phyloP scores from a whole-genome alignment of 352 stramenopile species.

The Pythium vanterpoolii region DNA sequence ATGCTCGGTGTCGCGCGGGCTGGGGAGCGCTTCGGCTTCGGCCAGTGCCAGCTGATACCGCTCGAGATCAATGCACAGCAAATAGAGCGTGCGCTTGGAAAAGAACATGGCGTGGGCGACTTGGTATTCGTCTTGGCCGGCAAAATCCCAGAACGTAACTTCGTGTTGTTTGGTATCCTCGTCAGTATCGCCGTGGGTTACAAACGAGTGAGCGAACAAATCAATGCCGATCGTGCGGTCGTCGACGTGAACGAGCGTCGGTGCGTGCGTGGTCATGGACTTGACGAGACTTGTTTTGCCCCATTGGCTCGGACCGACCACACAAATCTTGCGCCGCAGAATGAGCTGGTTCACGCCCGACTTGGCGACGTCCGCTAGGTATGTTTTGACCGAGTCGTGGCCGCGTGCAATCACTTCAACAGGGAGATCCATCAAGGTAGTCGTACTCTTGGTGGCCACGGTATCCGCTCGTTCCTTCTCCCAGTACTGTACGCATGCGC shows the following conservation, averaged over 20 bases:
- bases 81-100: constrained; percentile 20
- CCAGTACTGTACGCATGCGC: constrained; percentile 5
- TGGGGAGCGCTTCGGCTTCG: background rate
- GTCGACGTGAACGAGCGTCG: constrained; percentile 18
- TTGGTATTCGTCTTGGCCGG: constrained; percentile 16
- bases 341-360: constrained; percentile 3
- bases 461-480: background rate
- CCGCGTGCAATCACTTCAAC: constrained; percentile 24
- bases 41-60: background rate
- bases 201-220: constrained; percentile 27
- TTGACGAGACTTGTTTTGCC: constrained; percentile 37
- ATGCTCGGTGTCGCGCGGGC: constrained; percentile 3
- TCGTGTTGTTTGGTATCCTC: constrained; percentile 1
- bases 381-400: constrained; percentile 18
- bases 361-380: constrained; percentile 8
- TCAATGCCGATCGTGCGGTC: constrained; percentile 34
- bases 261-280: constrained; percentile 16
- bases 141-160: constrained; percentile 23
- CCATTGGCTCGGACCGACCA: constrained; percentile 31
- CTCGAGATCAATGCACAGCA: constrained; percentile 18
- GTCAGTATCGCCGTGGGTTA: background rate
- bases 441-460: background rate
- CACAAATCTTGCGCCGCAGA: constrained; percentile 27
- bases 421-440: background rate
- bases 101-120: constrained; percentile 21